A percentile compares a stretch with the other conserved stretches of the same genome.
Evolutionary conservation across 306 rosid species (phyloP).

Genomic region (Arachis stenosperma): DNA sequence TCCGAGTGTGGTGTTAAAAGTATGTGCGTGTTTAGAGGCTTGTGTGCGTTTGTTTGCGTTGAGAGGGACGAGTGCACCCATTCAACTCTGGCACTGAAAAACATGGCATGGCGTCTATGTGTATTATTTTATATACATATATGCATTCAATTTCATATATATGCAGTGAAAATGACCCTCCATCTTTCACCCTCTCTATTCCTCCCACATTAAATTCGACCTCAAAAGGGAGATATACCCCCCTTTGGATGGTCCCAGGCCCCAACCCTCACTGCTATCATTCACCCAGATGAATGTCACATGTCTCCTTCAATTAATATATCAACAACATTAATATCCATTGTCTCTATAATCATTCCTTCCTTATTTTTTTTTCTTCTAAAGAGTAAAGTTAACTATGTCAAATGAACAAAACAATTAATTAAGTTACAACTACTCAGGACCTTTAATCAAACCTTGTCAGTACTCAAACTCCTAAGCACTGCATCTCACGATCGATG

Average conservation of each 20-base stretch:
- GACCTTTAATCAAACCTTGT: conserved; percentile 52
- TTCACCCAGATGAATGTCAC: conserved; percentile 48
- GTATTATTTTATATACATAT: conserved; percentile 33
- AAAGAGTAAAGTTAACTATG: conserved; percentile 32
- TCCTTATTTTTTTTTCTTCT: too few relatives aligned
- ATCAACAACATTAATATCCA: conserved; percentile 35
- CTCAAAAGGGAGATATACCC: conserved; percentile 19
- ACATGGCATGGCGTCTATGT: conserved; percentile 53
- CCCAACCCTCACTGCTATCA: background rate
- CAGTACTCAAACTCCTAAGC: conserved; percentile 51
- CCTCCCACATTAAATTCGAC: conserved; percentile 20
- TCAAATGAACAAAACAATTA: conserved; percentile 46
- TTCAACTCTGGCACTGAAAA: conserved; percentile 97
- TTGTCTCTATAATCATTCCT: background rate
- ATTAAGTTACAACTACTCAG: conserved; percentile 34
- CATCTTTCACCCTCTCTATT: conserved; percentile 43
- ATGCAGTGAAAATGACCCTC: conserved; percentile 72
- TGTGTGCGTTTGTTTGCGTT: conserved; percentile 50
- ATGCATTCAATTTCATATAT: conserved; percentile 44
- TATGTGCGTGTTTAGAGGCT: conserved; percentile 39
- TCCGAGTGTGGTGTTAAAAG: conserved; percentile 37
- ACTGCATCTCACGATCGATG: conserved; percentile 20
- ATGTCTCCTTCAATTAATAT: conserved; percentile 42
- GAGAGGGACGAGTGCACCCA: conserved; percentile 77
- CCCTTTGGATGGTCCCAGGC: conserved; percentile 43